phyloP scores from a whole-genome alignment of 306 rosid genomes.

The Acacia crassicarpa region DNA sequence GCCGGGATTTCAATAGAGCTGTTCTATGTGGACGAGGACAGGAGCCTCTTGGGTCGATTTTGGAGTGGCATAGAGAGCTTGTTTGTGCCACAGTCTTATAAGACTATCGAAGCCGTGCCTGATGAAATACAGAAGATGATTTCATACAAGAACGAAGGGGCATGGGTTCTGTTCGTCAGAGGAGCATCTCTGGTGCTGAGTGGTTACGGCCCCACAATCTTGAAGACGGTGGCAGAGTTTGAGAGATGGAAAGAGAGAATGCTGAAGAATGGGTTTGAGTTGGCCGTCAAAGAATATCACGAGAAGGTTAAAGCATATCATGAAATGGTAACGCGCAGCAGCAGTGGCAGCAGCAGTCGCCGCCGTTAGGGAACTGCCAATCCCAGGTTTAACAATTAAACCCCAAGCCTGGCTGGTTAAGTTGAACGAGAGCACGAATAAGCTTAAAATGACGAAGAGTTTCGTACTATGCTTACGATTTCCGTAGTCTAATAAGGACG shows the following conservation, averaged over 20 bases:
- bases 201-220: not conserved
- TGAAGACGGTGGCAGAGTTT: conserved; percentile 18
- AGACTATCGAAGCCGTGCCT: not conserved
- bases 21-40: conserved; percentile 9
- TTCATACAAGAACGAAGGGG: not conserved
- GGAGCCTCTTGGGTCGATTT: not conserved
- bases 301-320: conserved; percentile 5
- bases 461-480: not conserved
- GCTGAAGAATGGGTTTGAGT: conserved; percentile 4
- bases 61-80: conserved; percentile 4
- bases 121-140: not conserved
- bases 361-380: not conserved
- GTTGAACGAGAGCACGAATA: not conserved
- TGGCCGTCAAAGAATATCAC: conserved; percentile 1
- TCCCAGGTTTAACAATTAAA: not conserved
- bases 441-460: not conserved
- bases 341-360: not conserved
- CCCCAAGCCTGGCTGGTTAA: not conserved
- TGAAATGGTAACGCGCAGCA: not conserved
- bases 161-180: conserved; percentile 6
- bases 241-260: conserved; percentile 11
- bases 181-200: conserved; percentile 4
- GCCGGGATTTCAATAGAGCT: not conserved
- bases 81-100: not conserved
- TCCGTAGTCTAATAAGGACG: not conserved